Evolutionary conservation across 768 basidiomycete species (phyloP).

Genomic region (Mycena alexandri): DNA sequence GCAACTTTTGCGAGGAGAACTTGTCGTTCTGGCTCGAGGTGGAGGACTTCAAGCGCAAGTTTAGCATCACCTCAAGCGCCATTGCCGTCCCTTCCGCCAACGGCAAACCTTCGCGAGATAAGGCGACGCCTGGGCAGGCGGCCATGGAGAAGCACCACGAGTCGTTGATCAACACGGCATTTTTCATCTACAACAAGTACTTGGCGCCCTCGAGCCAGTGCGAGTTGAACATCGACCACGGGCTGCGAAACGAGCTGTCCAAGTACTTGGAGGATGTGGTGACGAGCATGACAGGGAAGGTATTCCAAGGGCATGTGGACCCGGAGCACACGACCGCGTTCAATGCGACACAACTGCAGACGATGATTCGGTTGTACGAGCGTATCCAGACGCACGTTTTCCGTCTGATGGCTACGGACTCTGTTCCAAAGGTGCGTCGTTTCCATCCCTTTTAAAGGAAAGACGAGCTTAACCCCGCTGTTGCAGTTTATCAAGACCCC

Average conservation of each 20-base stretch:
- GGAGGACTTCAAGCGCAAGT: constrained; percentile 95
- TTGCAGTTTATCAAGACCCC: constrained; percentile 89
- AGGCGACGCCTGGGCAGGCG: constrained; percentile 74
- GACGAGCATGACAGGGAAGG: constrained; percentile 78
- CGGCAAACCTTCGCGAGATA: constrained; percentile 54
- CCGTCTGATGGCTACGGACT: constrained; percentile 97
- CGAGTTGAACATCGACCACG: constrained; percentile 99
- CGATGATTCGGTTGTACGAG: constrained; percentile 93
- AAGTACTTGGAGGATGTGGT: constrained; percentile 94
- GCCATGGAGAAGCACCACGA: constrained; percentile 99
- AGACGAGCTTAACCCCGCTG: constrained; percentile 29
- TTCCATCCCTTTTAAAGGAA: constrained; percentile 14
- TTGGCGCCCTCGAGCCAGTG: constrained; percentile 95
- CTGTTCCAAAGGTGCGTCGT: constrained; percentile 88
- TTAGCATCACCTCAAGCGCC: constrained; percentile 94
- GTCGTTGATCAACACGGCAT: constrained; percentile 92
- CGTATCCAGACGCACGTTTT: constrained; percentile 98
- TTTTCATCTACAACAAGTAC: constrained; percentile 94
- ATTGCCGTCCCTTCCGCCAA: constrained; percentile 64
- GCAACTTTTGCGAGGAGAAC: constrained; percentile 99
- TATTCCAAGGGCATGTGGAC: constrained; percentile 85
- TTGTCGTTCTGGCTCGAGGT: constrained; percentile 98
- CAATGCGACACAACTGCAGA: constrained; percentile 96
- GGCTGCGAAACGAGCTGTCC: constrained; percentile 92
- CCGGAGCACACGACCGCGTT: constrained; percentile 84